A percentile compares a stretch with the other conserved stretches of the same genome.
Conservation (phyloP, 1,139 yeast species). For the Lodderomyces orthopsilosis region DNA sequence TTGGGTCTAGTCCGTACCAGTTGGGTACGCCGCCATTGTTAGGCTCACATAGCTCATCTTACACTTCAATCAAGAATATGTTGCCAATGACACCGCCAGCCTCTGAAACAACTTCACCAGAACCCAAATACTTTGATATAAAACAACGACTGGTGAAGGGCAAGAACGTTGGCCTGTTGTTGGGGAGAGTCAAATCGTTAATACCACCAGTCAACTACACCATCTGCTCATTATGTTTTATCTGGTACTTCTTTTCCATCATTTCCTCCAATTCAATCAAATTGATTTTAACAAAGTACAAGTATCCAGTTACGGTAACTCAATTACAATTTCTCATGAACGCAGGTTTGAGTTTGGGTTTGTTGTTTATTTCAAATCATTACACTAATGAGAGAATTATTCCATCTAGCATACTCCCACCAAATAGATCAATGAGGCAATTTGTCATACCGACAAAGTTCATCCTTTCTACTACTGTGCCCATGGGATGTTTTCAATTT, state of each 20-base stretch:
- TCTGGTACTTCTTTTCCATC: conserved; percentile 84
- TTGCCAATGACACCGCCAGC: conserved; percentile 31
- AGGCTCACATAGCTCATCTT: conserved; percentile 11
- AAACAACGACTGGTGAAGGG: neutral
- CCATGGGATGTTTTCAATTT: conserved; percentile 92
- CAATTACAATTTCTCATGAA: conserved; percentile 80
- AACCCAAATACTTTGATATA: conserved; percentile 13
- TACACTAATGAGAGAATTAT: conserved; percentile 22
- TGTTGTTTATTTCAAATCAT: conserved; percentile 22
- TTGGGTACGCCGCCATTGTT: conserved; percentile 12
- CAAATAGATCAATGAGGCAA: conserved; percentile 18
- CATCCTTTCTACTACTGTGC: conserved; percentile 67
- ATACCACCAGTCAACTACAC: conserved; percentile 30
- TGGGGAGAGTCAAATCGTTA: conserved; percentile 2
- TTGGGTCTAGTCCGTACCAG: conserved; percentile 6
- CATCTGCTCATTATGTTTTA: conserved; percentile 48
- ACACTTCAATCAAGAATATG: conserved; percentile 8
- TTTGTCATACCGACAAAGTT: conserved; percentile 53
- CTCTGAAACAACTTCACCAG: conserved; percentile 11
- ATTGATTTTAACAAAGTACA: conserved; percentile 62
- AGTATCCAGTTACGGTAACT: conserved; percentile 80
- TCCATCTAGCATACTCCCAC: conserved; percentile 62
- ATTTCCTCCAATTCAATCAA: conserved; percentile 80
- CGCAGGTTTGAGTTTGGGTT: conserved; percentile 46
- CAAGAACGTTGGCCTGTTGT: neutral